A percentile compares a stretch with the other conserved stretches of the same genome.
phyloP scores from a whole-genome alignment of 805 yeast genomes.

The Scheffersomyces stipitis region DNA sequence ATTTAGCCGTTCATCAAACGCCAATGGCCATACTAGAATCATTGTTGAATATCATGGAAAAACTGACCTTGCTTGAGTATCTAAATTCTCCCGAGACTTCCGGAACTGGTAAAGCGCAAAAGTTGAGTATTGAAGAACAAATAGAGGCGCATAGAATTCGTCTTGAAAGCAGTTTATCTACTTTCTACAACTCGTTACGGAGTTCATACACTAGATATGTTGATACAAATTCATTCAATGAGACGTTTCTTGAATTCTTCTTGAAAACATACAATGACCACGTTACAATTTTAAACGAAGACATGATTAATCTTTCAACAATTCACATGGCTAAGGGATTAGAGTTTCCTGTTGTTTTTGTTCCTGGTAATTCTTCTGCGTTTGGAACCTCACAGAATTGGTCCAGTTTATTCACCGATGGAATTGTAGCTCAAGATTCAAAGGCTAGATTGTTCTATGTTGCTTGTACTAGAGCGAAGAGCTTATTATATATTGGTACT shows the following conservation, averaged over 20 bases:
- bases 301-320: constrained; percentile 56
- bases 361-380: constrained; percentile 20
- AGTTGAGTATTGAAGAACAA: too few relatives aligned
- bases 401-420: constrained; percentile 1
- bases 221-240: constrained; percentile 5
- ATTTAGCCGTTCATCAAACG: constrained; percentile 20
- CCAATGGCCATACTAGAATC: constrained; percentile 37
- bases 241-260: constrained; percentile 37
- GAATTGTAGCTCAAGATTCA: constrained; percentile 10
- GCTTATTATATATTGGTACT: constrained; percentile 39
- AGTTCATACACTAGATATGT: constrained; percentile 13
- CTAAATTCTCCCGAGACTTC: constrained; percentile 13
- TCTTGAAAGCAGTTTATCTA: constrained; percentile 11
- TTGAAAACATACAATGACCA: constrained; percentile 41
- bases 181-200: constrained; percentile 21
- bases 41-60: constrained; percentile 28
- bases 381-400: constrained; percentile 1
- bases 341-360: constrained; percentile 69
- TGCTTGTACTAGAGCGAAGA: constrained; percentile 63
- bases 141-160: not conserved
- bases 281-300: constrained; percentile 22
- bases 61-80: constrained; percentile 33
- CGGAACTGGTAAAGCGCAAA: too few relatives aligned
- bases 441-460: constrained; percentile 56
- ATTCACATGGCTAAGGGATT: constrained; percentile 75